Conservation (phyloP, 208 protist species). For the Borovskyia barvae region DNA sequence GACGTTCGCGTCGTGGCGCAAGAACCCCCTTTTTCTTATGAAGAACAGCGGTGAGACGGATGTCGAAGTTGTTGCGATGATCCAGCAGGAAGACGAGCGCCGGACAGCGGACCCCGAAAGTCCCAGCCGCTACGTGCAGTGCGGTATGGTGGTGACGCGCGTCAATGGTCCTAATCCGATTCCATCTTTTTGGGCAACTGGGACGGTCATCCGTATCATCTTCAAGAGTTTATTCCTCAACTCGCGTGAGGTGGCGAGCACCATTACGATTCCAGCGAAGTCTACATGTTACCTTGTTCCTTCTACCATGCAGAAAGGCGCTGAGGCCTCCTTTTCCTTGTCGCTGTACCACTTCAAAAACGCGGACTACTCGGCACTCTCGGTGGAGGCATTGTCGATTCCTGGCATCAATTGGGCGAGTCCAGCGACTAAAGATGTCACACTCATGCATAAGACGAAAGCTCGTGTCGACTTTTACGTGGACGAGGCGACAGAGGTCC, state of each 20-base stretch:
- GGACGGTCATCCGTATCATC: conserved; percentile 60
- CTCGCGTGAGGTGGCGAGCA: conserved; percentile 67
- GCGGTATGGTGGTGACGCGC: conserved; percentile 51
- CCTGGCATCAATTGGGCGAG: conserved; percentile 40
- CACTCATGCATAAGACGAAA: conserved; percentile 45
- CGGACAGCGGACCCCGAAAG: conserved; percentile 35
- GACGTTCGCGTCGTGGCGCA: conserved; percentile 62
- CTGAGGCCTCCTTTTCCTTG: conserved; percentile 42
- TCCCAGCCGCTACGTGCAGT: conserved; percentile 53
- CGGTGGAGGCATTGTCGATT: conserved; percentile 36
- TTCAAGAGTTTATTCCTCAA: conserved; percentile 81
- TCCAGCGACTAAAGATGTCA: conserved; percentile 31
- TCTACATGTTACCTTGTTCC: conserved; percentile 76
- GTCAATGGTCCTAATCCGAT: conserved; percentile 29
- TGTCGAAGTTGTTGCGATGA: conserved; percentile 35
- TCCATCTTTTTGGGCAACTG: conserved; percentile 58
- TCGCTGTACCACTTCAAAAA: conserved; percentile 44
- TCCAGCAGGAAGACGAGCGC: conserved; percentile 69
- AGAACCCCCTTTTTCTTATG: conserved; percentile 75
- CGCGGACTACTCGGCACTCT: conserved; percentile 39
- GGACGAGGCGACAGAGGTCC: conserved; percentile 58
- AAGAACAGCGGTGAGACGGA: conserved; percentile 30
- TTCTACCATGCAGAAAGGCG: conserved; percentile 55
- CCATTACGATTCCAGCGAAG: conserved; percentile 48
- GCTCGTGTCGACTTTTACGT: conserved; percentile 81